Percentiles rank a stretch among this genome's conserved stretches.
These are phyloP conservation scores for Penicillium salamii DNA, from an alignment of 495 filamentous ascomycete genomes.

Conservation along the genomic window DNA sequence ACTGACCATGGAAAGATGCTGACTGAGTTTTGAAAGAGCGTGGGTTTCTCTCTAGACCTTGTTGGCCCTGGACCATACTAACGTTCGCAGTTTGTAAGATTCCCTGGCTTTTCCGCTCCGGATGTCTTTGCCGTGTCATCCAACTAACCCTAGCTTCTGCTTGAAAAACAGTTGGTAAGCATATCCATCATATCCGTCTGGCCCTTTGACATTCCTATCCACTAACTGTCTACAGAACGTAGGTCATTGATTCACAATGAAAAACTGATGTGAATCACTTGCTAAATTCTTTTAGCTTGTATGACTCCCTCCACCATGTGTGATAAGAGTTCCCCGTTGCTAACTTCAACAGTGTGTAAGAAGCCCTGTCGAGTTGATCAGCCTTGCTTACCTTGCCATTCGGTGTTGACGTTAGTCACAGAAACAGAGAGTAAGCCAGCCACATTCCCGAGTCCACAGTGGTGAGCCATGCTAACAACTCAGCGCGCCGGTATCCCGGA, in stretches of 20 bases:
- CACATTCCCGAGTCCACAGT: neutral
- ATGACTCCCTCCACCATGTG: neutral
- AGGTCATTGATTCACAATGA: neutral
- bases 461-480: neutral
- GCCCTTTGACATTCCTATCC: neutral
- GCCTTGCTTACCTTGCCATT: neutral
- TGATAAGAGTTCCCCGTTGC: neutral
- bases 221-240: neutral
- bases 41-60: neutral
- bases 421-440: neutral
- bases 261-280: neutral
- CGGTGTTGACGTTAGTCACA: neutral
- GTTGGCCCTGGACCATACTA: neutral
- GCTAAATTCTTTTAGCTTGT: neutral
- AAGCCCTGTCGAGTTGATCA: neutral
- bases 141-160: neutral
- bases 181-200: neutral
- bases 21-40: neutral
- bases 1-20: neutral
- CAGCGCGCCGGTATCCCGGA: constrained; percentile 6
- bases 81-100: neutral
- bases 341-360: neutral
- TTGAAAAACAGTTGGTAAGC: neutral
- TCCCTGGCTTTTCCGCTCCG: too few relatives aligned
- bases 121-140: neutral